phyloP scores from a whole-genome alignment of 2,329 filamentous ascomycete genomes.

The Cordyceps tenuipes region DNA sequence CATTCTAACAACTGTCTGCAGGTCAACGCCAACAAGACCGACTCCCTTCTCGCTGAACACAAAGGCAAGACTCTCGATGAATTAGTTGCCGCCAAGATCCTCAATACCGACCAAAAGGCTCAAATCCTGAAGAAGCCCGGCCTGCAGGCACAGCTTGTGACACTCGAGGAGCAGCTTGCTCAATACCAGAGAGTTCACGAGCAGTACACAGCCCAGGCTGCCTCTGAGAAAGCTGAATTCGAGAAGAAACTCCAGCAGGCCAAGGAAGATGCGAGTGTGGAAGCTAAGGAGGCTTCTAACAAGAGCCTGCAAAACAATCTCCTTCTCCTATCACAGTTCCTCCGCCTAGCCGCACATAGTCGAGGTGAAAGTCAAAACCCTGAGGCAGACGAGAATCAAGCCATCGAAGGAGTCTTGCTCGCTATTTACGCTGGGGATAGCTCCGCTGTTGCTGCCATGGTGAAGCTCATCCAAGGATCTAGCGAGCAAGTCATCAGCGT shows the following conservation, averaged over 20 bases:
- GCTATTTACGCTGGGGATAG: constrained; percentile 74
- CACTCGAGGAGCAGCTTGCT: constrained; percentile 64
- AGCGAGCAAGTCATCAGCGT: constrained; percentile 60
- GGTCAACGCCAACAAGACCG: constrained; percentile 65
- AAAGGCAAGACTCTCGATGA: constrained; percentile 64
- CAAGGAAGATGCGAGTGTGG: constrained; percentile 44
- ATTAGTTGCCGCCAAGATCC: constrained; percentile 60
- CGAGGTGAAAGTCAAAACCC: constrained; percentile 60
- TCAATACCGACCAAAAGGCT: constrained; percentile 74
- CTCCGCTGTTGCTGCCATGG: constrained; percentile 62
- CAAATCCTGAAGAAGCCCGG: constrained; percentile 69
- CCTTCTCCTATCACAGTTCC: constrained; percentile 67
- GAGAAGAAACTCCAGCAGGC: constrained; percentile 51
- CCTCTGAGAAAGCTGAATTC: constrained; percentile 49
- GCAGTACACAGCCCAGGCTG: constrained; percentile 56
- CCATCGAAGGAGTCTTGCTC: constrained; percentile 71
- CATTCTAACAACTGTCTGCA: constrained; percentile 23
- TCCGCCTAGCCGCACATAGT: constrained; percentile 69
- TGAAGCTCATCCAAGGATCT: constrained; percentile 67
- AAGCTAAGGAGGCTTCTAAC: constrained; percentile 41
- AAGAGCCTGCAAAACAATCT: constrained; percentile 56
- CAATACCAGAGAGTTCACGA: constrained; percentile 69
- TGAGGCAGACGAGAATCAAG: constrained; percentile 63
- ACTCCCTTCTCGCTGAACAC: constrained; percentile 60
- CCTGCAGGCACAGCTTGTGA: constrained; percentile 58